A percentile compares a stretch with the other conserved stretches of the same genome.
phyloP scores from a whole-genome alignment of 306 rosid genomes.

The Chamaecrista fasciculata region DNA sequence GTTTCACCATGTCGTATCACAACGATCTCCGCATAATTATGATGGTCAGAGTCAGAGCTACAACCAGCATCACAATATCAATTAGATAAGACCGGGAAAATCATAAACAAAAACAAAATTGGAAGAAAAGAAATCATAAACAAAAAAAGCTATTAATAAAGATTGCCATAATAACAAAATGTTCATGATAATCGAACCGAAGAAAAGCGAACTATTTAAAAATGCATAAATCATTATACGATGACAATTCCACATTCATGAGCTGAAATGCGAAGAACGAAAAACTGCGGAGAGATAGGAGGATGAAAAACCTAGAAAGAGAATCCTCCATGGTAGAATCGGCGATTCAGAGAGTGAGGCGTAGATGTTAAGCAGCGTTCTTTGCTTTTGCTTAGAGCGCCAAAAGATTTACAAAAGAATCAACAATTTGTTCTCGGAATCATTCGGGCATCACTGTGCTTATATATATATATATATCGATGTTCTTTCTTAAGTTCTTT shows the following conservation, averaged over 20 bases:
- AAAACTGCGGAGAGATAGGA: not conserved
- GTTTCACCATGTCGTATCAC: conserved; percentile 94
- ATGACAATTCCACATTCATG: not conserved
- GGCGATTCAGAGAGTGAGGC: conserved; percentile 29
- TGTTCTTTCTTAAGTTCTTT: too few species aligned
- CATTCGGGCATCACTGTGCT: too few species aligned
- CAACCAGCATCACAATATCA: conserved; percentile 15
- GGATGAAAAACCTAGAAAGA: conserved; percentile 52
- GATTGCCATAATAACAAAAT: not conserved
- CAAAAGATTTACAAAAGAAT: too few species aligned
- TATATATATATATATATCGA: too few species aligned
- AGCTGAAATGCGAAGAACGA: not conserved
- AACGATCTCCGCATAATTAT: conserved; percentile 64
- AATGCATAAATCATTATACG: not conserved
- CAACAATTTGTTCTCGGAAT: too few species aligned
- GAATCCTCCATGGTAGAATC: conserved; percentile 41
- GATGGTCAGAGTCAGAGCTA: conserved; percentile 39
- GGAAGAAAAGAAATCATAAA: not conserved
- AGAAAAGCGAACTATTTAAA: not conserved
- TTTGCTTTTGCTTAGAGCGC: too few species aligned
- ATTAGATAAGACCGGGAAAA: conserved; percentile 20
- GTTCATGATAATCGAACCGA: not conserved
- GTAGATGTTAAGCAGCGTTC: not conserved
- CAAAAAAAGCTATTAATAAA: too few species aligned
- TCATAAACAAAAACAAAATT: not conserved